These are phyloP conservation scores for Ustilago vetiveriae DNA, from an alignment of 1,284 basidiomycete genomes.

Conservation along the genomic window DNA sequence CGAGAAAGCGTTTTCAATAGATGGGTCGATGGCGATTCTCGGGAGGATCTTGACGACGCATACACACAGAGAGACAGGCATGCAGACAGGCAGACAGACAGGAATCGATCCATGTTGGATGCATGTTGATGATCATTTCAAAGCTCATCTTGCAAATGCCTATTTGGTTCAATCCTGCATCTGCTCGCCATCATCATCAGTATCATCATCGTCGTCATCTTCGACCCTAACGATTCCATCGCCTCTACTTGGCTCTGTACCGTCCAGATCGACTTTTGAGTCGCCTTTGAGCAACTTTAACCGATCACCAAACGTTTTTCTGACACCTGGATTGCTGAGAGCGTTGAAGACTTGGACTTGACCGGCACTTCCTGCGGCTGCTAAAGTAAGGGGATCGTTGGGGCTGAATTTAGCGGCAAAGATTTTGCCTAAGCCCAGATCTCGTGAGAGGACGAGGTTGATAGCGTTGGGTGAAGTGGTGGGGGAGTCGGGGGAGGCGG, in stretches of 20 bases:
- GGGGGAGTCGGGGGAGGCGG: conserved; percentile 51
- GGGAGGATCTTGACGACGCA: too few relatives aligned
- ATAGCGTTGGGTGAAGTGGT: conserved; percentile 70
- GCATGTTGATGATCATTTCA: too few relatives aligned
- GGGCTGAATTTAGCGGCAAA: conserved; percentile 91
- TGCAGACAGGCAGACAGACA: too few relatives aligned
- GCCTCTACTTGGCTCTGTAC: conserved; percentile 33
- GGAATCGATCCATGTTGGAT: too few relatives aligned
- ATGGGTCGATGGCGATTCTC: too few relatives aligned
- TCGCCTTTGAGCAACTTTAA: conserved; percentile 37
- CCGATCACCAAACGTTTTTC: conserved; percentile 67
- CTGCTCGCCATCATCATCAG: conserved; percentile 32
- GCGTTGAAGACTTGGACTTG: conserved; percentile 92
- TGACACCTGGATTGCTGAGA: conserved; percentile 66
- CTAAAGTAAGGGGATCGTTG: conserved; percentile 90
- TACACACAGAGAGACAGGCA: too few relatives aligned
- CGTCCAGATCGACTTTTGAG: conserved; percentile 25
- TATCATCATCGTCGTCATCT: conserved; percentile 44
- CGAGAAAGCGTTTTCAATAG: too few relatives aligned
- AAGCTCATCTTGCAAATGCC: too few relatives aligned
- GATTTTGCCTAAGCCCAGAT: conserved; percentile 95
- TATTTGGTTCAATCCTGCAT: conserved; percentile 51
- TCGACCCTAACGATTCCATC: conserved; percentile 47
- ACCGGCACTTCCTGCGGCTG: conserved; percentile 91
- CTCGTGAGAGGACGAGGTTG: conserved; percentile 85